A percentile compares a stretch with the other conserved stretches of the same genome.
phyloP scores from a whole-genome alignment of 2,329 filamentous ascomycete genomes.

The Coniochaeta sp. region DNA sequence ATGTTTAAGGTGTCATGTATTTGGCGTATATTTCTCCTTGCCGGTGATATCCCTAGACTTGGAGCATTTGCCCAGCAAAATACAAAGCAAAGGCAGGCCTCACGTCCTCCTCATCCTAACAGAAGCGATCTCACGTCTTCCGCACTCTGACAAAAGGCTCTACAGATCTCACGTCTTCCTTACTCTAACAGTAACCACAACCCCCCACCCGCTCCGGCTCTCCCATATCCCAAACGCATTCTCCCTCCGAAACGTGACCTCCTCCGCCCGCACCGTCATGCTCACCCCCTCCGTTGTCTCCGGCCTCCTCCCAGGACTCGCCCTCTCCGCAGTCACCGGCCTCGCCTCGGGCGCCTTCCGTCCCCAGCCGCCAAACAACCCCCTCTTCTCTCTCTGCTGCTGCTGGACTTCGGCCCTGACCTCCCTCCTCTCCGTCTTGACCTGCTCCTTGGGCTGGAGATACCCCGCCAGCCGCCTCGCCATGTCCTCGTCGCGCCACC shows the following conservation, averaged over 20 bases:
- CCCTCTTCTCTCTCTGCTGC: constrained; percentile 24
- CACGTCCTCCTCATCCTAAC: constrained; percentile 15
- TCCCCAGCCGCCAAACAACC: constrained; percentile 20
- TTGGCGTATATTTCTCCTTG: too few species aligned
- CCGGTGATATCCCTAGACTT: not conserved
- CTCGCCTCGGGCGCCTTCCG: constrained; percentile 14
- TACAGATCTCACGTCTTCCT: not conserved
- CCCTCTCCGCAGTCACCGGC: constrained; percentile 4
- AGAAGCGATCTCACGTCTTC: constrained; percentile 16
- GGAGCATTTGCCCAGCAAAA: not conserved
- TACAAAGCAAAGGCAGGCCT: not conserved
- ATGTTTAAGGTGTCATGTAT: not conserved
- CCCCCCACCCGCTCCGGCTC: constrained; percentile 39
- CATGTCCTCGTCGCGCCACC: constrained; percentile 41
- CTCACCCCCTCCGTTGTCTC: constrained; percentile 19
- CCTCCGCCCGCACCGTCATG: constrained; percentile 35
- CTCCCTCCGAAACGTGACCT: constrained; percentile 42
- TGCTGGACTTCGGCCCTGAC: constrained; percentile 23
- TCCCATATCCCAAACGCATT: constrained; percentile 47
- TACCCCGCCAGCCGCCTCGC: constrained; percentile 35
- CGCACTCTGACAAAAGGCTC: not conserved
- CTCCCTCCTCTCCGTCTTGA: constrained; percentile 17
- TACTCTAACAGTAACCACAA: constrained; percentile 32
- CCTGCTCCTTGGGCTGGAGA: constrained; percentile 27
- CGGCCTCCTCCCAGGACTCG: not conserved